A percentile compares a stretch with the other conserved stretches of the same genome.
Evolutionary conservation across 768 basidiomycete species (phyloP).

Genomic region (Fistulinella prunicolor): DNA sequence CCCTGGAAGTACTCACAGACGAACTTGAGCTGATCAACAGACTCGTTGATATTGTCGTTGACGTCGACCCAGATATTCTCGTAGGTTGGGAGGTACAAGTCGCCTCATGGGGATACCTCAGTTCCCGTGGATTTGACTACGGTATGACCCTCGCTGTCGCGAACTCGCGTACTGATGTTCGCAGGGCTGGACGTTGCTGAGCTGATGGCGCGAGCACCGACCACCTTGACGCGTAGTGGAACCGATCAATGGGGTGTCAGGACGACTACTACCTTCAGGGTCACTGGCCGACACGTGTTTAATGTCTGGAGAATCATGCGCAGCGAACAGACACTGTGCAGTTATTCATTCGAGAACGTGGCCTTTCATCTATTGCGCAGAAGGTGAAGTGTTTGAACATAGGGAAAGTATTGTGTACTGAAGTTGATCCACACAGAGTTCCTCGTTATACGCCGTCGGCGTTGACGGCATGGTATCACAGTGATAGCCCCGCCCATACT

Average conservation of each 20-base stretch:
- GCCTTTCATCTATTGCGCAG: slow-evolving; percentile 74
- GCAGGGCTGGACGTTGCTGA: slow-evolving; percentile 72
- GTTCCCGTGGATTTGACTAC: slow-evolving; percentile 57
- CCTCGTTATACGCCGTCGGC: slow-evolving; percentile 68
- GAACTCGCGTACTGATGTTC: slow-evolving; percentile 1
- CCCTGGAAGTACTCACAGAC: slow-evolving; percentile 51
- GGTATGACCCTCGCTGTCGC: slow-evolving; percentile 37
- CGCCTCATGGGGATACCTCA: slow-evolving; percentile 88
- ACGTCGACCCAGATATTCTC: slow-evolving; percentile 88
- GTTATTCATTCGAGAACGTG: slow-evolving; percentile 89
- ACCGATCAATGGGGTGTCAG: slow-evolving; percentile 67
- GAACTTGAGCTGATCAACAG: slow-evolving; percentile 84
- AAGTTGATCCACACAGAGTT: slow-evolving; percentile 45
- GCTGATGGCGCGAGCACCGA: slow-evolving; percentile 72
- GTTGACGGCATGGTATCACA: slow-evolving; percentile 68
- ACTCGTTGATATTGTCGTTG: slow-evolving; percentile 67
- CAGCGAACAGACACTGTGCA: slow-evolving; percentile 70
- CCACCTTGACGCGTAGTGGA: slow-evolving; percentile 30
- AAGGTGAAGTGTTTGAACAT: slow-evolving; percentile 48
- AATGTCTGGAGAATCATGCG: slow-evolving; percentile 94
- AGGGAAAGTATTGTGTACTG: neutral
- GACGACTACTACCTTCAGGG: slow-evolving; percentile 79
- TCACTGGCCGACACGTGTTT: slow-evolving; percentile 85
- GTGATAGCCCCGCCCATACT: slow-evolving; percentile 53
- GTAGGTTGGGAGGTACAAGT: slow-evolving; percentile 90